A percentile compares a stretch with the other conserved stretches of the same genome.
Evolutionary conservation across 2,329 filamentous ascomycete species (phyloP).

Genomic region (Aspergillus calidoustus): DNA sequence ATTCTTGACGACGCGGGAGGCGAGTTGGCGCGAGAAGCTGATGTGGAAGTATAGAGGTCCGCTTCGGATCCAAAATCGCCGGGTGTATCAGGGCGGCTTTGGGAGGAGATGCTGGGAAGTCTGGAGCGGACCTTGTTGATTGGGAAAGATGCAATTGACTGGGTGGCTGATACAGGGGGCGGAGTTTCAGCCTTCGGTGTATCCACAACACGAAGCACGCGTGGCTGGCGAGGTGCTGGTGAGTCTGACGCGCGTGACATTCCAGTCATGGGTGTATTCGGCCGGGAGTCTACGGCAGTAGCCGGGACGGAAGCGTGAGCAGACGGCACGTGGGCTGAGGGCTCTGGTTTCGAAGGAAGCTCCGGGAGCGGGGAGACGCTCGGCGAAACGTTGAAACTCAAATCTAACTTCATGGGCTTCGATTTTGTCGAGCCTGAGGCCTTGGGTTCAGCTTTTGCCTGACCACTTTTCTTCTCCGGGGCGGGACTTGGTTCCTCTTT

Average conservation of each 20-base stretch:
- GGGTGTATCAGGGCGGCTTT: slow-evolving; percentile 64
- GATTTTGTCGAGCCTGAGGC: slow-evolving; percentile 25
- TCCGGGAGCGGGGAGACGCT: slow-evolving; percentile 25
- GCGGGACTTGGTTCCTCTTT: slow-evolving; percentile 26
- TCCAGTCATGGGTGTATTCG: slow-evolving; percentile 52
- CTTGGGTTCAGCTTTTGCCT: slow-evolving; percentile 20
- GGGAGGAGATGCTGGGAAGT: slow-evolving; percentile 55
- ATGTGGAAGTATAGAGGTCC: slow-evolving; percentile 62
- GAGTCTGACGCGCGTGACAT: slow-evolving; percentile 45
- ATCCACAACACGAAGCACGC: slow-evolving; percentile 61
- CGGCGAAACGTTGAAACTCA: slow-evolving; percentile 29
- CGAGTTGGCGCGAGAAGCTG: slow-evolving; percentile 64
- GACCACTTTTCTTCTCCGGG: slow-evolving; percentile 24
- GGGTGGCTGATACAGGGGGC: slow-evolving; percentile 34
- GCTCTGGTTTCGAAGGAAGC: slow-evolving; percentile 31
- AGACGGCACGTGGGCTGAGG: slow-evolving; percentile 25
- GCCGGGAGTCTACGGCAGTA: slow-evolving; percentile 50
- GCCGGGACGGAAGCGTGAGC: slow-evolving; percentile 34
- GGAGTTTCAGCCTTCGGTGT: slow-evolving; percentile 58
- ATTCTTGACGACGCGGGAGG: slow-evolving; percentile 58
- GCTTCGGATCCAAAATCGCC: slow-evolving; percentile 64
- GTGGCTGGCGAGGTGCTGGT: slow-evolving; percentile 46
- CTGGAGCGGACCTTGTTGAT: slow-evolving; percentile 40
- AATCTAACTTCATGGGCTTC: slow-evolving; percentile 42
- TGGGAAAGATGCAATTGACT: slow-evolving; percentile 38